Evolutionary conservation across 106 monocot species (phyloP).

Genomic region (Allium sativum): DNA sequence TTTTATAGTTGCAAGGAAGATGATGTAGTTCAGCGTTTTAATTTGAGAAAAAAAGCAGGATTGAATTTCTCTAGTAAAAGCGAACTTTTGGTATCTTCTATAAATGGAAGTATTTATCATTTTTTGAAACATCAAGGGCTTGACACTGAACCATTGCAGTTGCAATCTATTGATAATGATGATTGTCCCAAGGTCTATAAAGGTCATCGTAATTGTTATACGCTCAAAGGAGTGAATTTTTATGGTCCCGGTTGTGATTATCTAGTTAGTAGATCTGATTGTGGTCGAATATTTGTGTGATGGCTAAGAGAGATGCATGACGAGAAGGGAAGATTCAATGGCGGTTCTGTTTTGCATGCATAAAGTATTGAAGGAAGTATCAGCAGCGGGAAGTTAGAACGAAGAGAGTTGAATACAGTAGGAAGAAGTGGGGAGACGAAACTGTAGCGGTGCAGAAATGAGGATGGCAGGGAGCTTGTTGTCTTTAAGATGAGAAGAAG

Average conservation of each 20-base stretch:
- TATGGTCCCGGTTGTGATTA: constrained; percentile 76
- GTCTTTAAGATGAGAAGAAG: too few relatives aligned
- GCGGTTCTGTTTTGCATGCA: too few relatives aligned
- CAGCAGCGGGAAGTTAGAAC: too few relatives aligned
- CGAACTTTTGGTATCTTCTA: constrained; percentile 72
- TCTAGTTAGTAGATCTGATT: constrained; percentile 84
- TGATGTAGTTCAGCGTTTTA: constrained; percentile 51
- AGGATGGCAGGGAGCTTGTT: too few relatives aligned
- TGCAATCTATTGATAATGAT: background rate
- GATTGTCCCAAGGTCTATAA: constrained; percentile 23
- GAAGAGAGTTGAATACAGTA: too few relatives aligned
- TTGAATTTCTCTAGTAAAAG: constrained; percentile 64
- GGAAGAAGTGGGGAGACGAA: too few relatives aligned
- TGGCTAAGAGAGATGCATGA: constrained; percentile 66
- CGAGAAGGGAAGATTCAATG: too few relatives aligned
- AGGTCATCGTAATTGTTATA: constrained; percentile 59
- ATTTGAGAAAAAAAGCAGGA: constrained; percentile 77
- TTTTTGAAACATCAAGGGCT: constrained; percentile 51
- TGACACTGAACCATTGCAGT: constrained; percentile 16
- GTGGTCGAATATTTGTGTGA: constrained; percentile 86
- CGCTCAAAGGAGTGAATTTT: constrained; percentile 76
- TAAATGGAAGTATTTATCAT: constrained; percentile 60
- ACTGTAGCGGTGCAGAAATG: too few relatives aligned
- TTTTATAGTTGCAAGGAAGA: constrained; percentile 84
- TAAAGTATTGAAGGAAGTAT: too few relatives aligned